Base-by-base conservation (phyloP, 1,284 basidiomycete genomes). In the Athelia sp. region DNA sequence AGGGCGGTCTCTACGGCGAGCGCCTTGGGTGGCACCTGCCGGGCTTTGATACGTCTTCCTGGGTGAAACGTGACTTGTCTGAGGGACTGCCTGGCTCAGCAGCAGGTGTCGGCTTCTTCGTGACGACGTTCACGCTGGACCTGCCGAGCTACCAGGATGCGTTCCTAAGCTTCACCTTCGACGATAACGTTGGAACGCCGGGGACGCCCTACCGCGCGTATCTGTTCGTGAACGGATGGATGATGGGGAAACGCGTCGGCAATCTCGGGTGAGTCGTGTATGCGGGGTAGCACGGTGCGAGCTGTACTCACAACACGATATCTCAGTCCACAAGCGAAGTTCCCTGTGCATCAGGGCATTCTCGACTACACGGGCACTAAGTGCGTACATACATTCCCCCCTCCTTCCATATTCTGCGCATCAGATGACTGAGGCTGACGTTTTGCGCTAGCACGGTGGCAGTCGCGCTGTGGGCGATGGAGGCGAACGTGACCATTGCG, bases 221-320 rank as follows among this genome's bases (percentile, higher is more conserved):
- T 40, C 54, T 91, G 47, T 91, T 85, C 52, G 84, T 91, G 22
- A 91, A 91, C 58, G 88, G 88, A n/a, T 91, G 89, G 89, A 82
- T 84, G 74, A 88, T 87, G 78, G 88, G 89, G 6, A 90, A 89
- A 64, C 67, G 83, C 19, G 76, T 87, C 18, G 82, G 67, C 18
- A 87, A 88, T 60, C 73, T 87, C 2, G 85, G 87, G 87, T 81
- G 56, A 44, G 74, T n/a, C n/a, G n/a, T n/a, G n/a, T n/a, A n/a
- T n/a, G n/a, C n/a, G n/a, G n/a, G n/a, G n/a, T n/a, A n/a, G n/a
- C n/a, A n/a, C n/a, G n/a, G n/a, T n/a, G n/a, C n/a, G n/a, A n/a
- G n/a, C n/a, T n/a, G n/a, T n/a, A n/a, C n/a, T n/a, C n/a, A n/a
- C n/a, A n/a, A n/a, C n/a, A n/a, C n/a, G n/a, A n/a, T n/a, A n/a